phyloP scores from a whole-genome alignment of 306 rosid genomes.

The Spatholobus suberectus region DNA sequence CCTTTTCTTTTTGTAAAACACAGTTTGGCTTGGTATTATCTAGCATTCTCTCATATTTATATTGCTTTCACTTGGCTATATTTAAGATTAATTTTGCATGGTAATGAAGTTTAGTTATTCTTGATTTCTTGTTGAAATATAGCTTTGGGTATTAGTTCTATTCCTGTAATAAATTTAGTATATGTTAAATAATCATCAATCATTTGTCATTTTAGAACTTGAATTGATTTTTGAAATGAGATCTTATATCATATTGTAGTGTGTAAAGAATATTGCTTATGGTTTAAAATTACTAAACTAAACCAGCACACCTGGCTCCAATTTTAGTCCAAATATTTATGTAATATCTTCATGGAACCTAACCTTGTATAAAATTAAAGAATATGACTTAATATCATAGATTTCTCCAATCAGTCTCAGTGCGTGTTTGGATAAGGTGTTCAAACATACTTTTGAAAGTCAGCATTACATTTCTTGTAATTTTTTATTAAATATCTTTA shows the following conservation, averaged over 20 bases:
- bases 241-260: constrained; percentile 14
- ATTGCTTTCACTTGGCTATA: constrained; percentile 4
- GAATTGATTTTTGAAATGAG: background rate
- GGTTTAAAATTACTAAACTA: constrained; percentile 2
- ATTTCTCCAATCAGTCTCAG: background rate
- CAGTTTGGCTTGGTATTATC: constrained; percentile 17
- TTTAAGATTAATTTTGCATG: constrained; percentile 21
- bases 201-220: constrained; percentile 17
- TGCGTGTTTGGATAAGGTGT: background rate
- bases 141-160: background rate
- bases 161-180: constrained; percentile 10
- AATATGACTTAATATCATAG: background rate
- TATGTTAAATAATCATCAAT: constrained; percentile 14
- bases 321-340: constrained; percentile 20
- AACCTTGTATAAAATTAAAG: background rate
- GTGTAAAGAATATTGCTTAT: constrained; percentile 23
- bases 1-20: background rate
- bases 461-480: background rate
- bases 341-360: constrained; percentile 6
- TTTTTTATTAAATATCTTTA: background rate
- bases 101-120: background rate
- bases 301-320: background rate
- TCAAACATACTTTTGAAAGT: background rate
- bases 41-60: background rate
- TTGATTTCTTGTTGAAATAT: constrained; percentile 7